A percentile compares a stretch with the other conserved stretches of the same genome.
phyloP scores from a whole-genome alignment of 73 alveolate species.

The Uronychia setigera region DNA sequence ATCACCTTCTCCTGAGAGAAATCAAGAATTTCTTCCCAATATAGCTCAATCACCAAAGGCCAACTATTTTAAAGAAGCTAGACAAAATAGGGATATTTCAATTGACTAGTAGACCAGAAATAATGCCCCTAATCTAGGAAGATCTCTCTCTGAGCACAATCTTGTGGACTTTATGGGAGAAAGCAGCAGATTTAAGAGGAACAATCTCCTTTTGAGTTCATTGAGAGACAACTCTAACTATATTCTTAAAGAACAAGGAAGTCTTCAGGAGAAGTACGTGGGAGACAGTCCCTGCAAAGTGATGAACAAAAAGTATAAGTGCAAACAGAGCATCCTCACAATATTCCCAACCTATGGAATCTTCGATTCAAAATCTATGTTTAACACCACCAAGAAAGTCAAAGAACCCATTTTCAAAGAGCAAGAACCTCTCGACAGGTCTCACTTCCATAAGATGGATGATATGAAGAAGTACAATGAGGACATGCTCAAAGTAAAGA shows the following conservation, averaged over 20 bases:
- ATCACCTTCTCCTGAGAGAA: no score
- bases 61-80: background rate
- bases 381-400: background rate
- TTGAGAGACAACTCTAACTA: background rate
- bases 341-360: background rate
- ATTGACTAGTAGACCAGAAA: background rate
- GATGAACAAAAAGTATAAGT: constrained; percentile 10
- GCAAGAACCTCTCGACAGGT: background rate
- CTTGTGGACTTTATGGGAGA: background rate
- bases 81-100: background rate
- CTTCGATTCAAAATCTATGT: background rate
- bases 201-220: background rate
- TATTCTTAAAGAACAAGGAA: background rate
- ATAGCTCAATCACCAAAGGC: background rate
- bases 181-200: background rate
- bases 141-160: background rate
- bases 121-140: background rate
- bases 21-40: constrained; percentile 24
- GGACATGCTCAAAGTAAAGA: background rate
- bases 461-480: constrained; percentile 1
- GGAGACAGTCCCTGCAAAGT: background rate
- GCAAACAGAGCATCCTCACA: background rate
- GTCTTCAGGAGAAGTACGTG: background rate
- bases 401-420: background rate
- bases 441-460: constrained; percentile 7